A percentile compares a stretch with the other conserved stretches of the same genome.
Evolutionary conservation across 2,329 filamentous ascomycete species (phyloP).

Genomic region (Sporothrix pallida): DNA sequence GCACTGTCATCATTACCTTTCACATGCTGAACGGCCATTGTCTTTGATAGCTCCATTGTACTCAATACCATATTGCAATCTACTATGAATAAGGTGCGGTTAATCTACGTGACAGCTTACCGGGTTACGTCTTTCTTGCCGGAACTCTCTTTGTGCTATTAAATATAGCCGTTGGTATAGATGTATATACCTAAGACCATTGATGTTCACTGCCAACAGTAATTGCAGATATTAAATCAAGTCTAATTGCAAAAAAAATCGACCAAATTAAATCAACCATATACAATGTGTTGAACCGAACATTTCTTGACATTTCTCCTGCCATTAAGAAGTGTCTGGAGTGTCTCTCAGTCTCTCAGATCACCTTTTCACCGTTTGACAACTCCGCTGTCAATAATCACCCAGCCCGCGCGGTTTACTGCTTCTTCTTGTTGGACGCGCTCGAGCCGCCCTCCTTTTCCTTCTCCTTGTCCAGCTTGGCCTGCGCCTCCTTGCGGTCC

Average conservation of each 20-base stretch:
- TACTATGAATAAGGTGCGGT: too few species aligned
- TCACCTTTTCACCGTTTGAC: not conserved
- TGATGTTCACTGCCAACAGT: too few species aligned
- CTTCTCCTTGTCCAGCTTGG: not conserved
- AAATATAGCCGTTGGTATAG: too few species aligned
- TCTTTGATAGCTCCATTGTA: too few species aligned
- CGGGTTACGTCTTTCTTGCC: too few species aligned
- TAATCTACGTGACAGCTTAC: not conserved
- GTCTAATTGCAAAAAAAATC: conserved; percentile 1
- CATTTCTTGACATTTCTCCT: not conserved
- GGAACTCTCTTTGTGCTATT: too few species aligned
- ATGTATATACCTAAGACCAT: too few species aligned
- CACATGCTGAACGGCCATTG: too few species aligned
- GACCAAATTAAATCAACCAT: not conserved
- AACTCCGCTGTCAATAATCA: not conserved
- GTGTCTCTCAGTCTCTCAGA: not conserved
- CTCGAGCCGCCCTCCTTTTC: not conserved
- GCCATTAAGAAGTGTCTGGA: not conserved
- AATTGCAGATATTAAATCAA: not conserved
- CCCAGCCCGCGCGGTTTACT: conserved; percentile 26
- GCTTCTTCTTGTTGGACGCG: conserved; percentile 40
- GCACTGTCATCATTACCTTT: too few species aligned
- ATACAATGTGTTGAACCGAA: not conserved
- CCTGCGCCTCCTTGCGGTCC: conserved; percentile 56
- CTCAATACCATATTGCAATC: too few species aligned